Evolutionary conservation across 495 filamentous ascomycete species (phyloP).

Genomic region (Trichocladium uniseriatum): DNA sequence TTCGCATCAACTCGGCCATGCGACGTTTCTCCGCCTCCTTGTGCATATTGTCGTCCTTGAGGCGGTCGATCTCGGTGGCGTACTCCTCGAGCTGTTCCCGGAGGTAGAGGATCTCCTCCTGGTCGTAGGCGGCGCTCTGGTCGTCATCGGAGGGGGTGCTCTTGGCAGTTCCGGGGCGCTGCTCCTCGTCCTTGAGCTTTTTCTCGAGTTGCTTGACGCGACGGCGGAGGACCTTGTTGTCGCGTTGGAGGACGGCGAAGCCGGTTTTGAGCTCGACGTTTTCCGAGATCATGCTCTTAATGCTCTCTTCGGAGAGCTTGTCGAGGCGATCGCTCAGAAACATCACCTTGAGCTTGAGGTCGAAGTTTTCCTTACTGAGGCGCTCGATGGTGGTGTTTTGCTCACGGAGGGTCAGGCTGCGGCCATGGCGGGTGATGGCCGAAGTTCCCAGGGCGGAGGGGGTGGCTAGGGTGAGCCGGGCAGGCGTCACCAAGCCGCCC

Average conservation of each 20-base stretch:
- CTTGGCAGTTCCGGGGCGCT: slow-evolving; percentile 46
- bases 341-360: slow-evolving; percentile 94
- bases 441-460: slow-evolving; percentile 22
- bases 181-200: slow-evolving; percentile 63
- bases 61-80: slow-evolving; percentile 69
- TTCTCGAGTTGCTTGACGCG: slow-evolving; percentile 80
- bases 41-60: slow-evolving; percentile 63
- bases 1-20: slow-evolving; percentile 68
- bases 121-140: slow-evolving; percentile 38
- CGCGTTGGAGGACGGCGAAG: slow-evolving; percentile 75
- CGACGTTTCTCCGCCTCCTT: slow-evolving; percentile 74
- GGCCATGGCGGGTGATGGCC: slow-evolving; percentile 52
- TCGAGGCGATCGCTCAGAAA: slow-evolving; percentile 90
- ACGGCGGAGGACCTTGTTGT: slow-evolving; percentile 70
- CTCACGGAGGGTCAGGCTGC: slow-evolving; percentile 88
- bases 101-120: slow-evolving; percentile 70
- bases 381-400: slow-evolving; percentile 95
- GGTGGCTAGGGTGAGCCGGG: slow-evolving; percentile 48
- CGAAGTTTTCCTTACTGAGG: slow-evolving; percentile 92
- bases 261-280: slow-evolving; percentile 92
- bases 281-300: slow-evolving; percentile 94
- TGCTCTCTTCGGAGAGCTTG: slow-evolving; percentile 87
- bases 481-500: slow-evolving; percentile 45
- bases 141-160: slow-evolving; percentile 43
- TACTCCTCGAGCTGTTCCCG: slow-evolving; percentile 77